Evolutionary conservation across 2,329 filamentous ascomycete genomes (phyloP), one percentile per base, ranked within the genome.

Genomic region (Alternaria dauci): DNA sequence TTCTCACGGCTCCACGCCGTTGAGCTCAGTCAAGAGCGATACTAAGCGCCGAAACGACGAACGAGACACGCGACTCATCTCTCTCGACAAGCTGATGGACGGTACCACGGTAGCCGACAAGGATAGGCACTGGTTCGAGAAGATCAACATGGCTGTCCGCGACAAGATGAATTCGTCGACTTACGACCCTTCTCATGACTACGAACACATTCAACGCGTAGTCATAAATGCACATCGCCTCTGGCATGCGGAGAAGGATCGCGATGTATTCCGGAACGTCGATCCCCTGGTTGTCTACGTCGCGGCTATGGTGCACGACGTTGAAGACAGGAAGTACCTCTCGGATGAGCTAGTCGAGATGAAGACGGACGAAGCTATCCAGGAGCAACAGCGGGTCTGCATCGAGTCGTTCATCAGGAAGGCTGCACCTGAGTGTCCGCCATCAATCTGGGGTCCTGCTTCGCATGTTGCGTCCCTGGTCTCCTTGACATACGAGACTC

Each of bases 171-270:
- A 91, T 82, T 94, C 94, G 89, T 83, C 87, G 46, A 83, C 86
- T 64, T 92, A 92, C 79, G 92, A 96, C 78, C 86, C 88, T 47
- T 94, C 91, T 3, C 93, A 96, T 81, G 91, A 96, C 81, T 95
- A 91, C 82, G 83, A 87, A 63, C 93, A 97, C 77, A 90, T 96
- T 70, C 82, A 87, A 68, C 89, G 93, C 52, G 92, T 96, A 20
- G 81, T 92, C 30, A 82, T 84, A 14, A 84, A 93, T 25, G 87
- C 92, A 4, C 86, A 86, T 47, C 81, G 85, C 71, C 89, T 93
- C 62, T 84, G 90, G 67, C 72, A 81, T 39, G 75, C 76, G 38
- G 84, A 87, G 46, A 78, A 74, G 73, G 61, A 77, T 52, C 71
- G 73, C 1, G 47, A 55, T 1, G 68, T 57, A 56, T 56, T 67